Percentiles rank a stretch among this genome's conserved stretches.
Conservation (phyloP, 2,329 filamentous ascomycete species). For the Diaporthe helianthi region DNA sequence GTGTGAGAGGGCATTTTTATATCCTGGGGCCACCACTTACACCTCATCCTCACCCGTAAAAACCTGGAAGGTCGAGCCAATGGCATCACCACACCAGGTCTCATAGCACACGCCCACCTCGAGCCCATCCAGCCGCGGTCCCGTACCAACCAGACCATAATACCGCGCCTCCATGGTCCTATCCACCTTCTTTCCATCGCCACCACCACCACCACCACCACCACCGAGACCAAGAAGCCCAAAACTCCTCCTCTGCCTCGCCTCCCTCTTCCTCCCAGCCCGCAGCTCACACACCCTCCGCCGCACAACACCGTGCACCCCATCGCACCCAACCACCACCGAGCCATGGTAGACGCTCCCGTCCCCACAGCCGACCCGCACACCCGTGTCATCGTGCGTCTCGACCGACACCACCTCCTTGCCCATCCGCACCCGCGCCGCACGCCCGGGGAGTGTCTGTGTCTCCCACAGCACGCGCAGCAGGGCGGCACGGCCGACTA, state of each 20-base stretch:
- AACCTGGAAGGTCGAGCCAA: slow-evolving; percentile 7
- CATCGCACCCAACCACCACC: slow-evolving; percentile 38
- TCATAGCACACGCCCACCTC: slow-evolving; percentile 18
- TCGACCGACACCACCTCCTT: slow-evolving; percentile 35
- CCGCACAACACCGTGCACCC: slow-evolving; percentile 36
- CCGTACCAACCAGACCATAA: slow-evolving; percentile 30
- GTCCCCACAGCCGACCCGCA: slow-evolving; percentile 34
- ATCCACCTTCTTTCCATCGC: too few species aligned
- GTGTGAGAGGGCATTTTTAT: background rate
- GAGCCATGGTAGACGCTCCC: slow-evolving; percentile 35
- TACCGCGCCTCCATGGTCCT: slow-evolving; percentile 29
- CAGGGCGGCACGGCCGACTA: slow-evolving; percentile 35
- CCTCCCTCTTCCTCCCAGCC: slow-evolving; percentile 3
- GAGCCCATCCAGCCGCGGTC: background rate
- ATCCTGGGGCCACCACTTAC: background rate
- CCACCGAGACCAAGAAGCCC: background rate
- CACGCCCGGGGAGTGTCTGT: slow-evolving; percentile 29
- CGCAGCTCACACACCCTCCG: slow-evolving; percentile 24
- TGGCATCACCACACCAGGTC: background rate
- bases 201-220: too few species aligned
- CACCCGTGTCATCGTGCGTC: slow-evolving; percentile 19
- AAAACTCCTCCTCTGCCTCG: background rate
- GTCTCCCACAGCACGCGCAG: slow-evolving; percentile 34
- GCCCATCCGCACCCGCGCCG: slow-evolving; percentile 28
- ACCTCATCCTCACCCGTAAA: background rate